Evolutionary conservation across 495 filamentous ascomycete genomes (phyloP), one percentile per base, ranked within the genome.

Genomic region (Hypomontagnella monticulosa): DNA sequence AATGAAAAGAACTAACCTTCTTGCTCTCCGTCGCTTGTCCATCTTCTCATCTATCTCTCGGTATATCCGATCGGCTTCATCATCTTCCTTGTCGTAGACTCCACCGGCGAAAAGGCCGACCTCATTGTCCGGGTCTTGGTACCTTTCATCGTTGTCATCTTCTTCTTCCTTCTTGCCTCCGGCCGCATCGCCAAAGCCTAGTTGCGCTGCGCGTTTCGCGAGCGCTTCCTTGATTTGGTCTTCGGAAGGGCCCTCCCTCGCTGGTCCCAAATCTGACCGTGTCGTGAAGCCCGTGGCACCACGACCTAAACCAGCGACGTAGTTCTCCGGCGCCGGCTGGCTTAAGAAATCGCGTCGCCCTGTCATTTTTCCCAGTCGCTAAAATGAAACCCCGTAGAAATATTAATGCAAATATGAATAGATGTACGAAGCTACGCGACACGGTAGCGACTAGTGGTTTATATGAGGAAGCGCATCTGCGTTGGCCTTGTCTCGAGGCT

Each of bases 241-340:
- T 73, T 97, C 95, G 58, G 91, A 97, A 16, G 95, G 96, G 10
- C 95, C 95, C 83, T 98, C 95, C 63, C 95, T 88, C 51, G 96
- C 96, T 36, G 96, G 96, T 41, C 95, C 95, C 32, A 99, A 83
- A 85, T 99, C 95, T 41, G 93, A 97, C 32, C 96, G 89, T 10
- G 95, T 99, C 4, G 95, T 98, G 78, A 99, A 99, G 32, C 96
- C 95, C 0, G 96, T 99, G 4, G 95, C 95, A 75, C 95, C 95
- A 83, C 95, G 91, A 78, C 95, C 95, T 61, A 99, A 87, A 84
- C 95, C 95, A 41, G 95, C 95, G 40, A 99, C 96, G 70, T 99
- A 99, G 79, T 98, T 99, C 71, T 97, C 95, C 19, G 95, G 95
- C 57, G 95, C 95, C 30, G 87, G 88, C 77, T 96, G 92, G 75